Conservation (phyloP, 2,329 filamentous ascomycete genomes). For the Alternaria triticimaculans region DNA sequence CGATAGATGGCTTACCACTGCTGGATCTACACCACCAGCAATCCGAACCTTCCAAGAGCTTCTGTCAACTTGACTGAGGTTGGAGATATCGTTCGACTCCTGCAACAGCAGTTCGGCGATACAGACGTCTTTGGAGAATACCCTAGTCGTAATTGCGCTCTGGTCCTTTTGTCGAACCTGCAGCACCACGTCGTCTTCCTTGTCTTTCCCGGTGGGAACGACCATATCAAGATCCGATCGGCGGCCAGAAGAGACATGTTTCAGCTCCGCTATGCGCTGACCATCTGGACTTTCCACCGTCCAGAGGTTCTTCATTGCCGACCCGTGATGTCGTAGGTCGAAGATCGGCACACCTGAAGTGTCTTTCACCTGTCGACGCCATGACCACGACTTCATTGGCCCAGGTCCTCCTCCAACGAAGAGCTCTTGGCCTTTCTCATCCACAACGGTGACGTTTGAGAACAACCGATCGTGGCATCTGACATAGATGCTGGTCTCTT, state of each 20-base stretch:
- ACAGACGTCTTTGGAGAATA: neutral
- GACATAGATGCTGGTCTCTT: neutral
- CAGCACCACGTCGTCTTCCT: neutral
- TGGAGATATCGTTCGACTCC: conserved; percentile 1
- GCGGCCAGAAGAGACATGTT: neutral
- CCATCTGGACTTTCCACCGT: neutral
- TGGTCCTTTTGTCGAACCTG: neutral
- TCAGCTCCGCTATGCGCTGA: neutral
- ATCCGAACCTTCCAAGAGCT: conserved; percentile 3
- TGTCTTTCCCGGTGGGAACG: neutral
- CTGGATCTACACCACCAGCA: neutral
- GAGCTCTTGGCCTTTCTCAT: neutral
- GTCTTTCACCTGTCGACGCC: neutral
- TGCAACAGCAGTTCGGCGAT: neutral
- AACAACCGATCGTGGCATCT: neutral
- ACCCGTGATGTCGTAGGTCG: neutral
- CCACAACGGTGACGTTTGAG: neutral
- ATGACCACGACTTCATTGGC: neutral
- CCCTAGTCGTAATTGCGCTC: neutral
- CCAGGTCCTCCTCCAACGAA: neutral
- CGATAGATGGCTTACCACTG: neutral
- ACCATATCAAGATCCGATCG: neutral
- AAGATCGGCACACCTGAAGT: neutral
- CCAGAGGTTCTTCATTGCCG: neutral
- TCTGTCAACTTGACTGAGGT: neutral